phyloP scores from a whole-genome alignment of 495 filamentous ascomycete genomes.

The Lophium mytilinum region DNA sequence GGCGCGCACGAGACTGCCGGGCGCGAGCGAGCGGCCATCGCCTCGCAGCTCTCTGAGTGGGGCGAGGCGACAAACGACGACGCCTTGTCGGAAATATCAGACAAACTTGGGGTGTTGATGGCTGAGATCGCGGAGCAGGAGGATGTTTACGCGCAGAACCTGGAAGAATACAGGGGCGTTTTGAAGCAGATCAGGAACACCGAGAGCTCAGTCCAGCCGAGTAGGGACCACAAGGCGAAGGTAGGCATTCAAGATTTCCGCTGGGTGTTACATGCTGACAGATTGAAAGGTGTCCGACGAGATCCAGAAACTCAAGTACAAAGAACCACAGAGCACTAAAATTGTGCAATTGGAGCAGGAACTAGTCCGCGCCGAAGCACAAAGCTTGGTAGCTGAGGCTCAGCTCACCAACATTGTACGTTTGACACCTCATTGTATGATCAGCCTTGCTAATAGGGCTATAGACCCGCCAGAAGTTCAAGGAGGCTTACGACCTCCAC shows the following conservation, averaged over 20 bases:
- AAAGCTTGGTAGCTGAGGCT: constrained; percentile 91
- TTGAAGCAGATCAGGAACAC: constrained; percentile 90
- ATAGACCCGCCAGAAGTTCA: constrained; percentile 77
- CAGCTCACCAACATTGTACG: constrained; percentile 87
- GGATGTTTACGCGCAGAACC: constrained; percentile 70
- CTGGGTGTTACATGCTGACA: background rate
- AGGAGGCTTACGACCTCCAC: constrained; percentile 83
- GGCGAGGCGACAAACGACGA: constrained; percentile 84
- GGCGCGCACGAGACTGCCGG: constrained; percentile 73
- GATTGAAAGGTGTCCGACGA: constrained; percentile 62
- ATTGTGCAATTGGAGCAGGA: constrained; percentile 86
- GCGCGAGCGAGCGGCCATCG: constrained; percentile 72
- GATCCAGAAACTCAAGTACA: constrained; percentile 78
- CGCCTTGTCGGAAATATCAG: constrained; percentile 75
- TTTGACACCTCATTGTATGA: background rate
- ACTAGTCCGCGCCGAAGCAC: constrained; percentile 87
- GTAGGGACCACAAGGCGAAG: constrained; percentile 72
- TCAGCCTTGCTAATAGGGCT: constrained; percentile 3
- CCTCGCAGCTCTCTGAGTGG: constrained; percentile 92
- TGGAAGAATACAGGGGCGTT: constrained; percentile 72
- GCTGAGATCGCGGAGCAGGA: constrained; percentile 90
- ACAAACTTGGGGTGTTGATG: constrained; percentile 88
- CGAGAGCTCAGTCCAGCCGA: constrained; percentile 86
- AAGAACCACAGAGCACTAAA: constrained; percentile 71
- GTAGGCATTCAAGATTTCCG: constrained; percentile 10